Percentiles rank a stretch among this genome's conserved stretches.
Conservation (phyloP, 495 filamentous ascomycete species). For the Penicillium cosmopolitanum region DNA sequence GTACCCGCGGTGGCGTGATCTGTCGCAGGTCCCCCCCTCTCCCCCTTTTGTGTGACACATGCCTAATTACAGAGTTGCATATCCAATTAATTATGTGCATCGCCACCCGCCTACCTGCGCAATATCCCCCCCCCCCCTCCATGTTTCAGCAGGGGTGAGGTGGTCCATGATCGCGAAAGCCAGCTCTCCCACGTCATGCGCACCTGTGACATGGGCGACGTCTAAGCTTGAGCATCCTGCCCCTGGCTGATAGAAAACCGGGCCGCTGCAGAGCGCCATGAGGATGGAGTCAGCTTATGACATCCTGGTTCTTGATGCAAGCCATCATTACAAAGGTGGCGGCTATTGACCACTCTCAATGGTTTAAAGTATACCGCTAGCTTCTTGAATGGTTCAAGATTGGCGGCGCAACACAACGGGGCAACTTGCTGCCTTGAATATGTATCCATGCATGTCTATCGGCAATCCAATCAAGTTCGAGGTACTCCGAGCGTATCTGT, state of each 20-base stretch:
- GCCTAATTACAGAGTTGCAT: conserved; percentile 22
- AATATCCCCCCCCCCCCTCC: too few species aligned
- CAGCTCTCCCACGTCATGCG: conserved; percentile 5
- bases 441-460: background rate
- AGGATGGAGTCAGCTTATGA: conserved; percentile 15
- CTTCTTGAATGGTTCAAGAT: conserved; percentile 14
- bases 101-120: background rate
- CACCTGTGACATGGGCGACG: background rate
- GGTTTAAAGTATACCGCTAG: conserved; percentile 6
- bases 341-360: conserved; percentile 10
- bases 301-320: background rate
- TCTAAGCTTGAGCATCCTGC: background rate
- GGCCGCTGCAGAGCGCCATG: conserved; percentile 16
- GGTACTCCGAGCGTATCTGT: too few species aligned
- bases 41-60: conserved; percentile 18
- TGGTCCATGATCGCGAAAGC: background rate
- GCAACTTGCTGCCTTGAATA: conserved; percentile 7
- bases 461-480: too few species aligned
- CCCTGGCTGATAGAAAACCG: conserved; percentile 9
- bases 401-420: conserved; percentile 11
- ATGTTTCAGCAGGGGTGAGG: conserved; percentile 5
- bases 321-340: conserved; percentile 18
- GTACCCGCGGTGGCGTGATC: conserved; percentile 22
- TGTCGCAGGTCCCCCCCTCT: conserved; percentile 4
- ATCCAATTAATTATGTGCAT: conserved; percentile 8